Evolutionary conservation across 495 filamentous ascomycete genomes (phyloP).

Genomic region (Podospora conica): DNA sequence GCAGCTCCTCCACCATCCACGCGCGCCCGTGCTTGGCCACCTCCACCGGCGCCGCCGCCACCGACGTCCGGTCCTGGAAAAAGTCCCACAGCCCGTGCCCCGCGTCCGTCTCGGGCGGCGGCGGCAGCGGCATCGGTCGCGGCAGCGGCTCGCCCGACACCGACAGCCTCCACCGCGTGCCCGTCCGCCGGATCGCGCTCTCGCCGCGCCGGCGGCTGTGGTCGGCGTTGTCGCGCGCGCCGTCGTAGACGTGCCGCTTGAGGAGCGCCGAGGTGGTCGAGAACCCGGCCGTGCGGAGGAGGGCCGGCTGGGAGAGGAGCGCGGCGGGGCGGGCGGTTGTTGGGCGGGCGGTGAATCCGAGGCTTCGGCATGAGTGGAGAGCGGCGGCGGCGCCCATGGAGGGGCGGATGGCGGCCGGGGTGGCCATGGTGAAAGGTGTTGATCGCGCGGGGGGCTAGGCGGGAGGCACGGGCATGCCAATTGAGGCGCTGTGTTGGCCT

Average conservation of each 20-base stretch:
- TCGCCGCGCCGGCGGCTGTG: constrained; percentile 69
- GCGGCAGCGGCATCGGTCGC: constrained; percentile 56
- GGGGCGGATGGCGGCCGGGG: constrained; percentile 39
- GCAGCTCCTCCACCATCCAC: constrained; percentile 85
- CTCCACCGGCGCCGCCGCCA: constrained; percentile 62
- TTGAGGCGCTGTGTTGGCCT: background rate
- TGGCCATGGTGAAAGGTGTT: constrained; percentile 31
- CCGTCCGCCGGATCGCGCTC: constrained; percentile 69
- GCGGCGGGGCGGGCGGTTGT: background rate
- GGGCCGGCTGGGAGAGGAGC: background rate
- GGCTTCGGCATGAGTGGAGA: constrained; percentile 11
- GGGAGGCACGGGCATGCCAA: background rate
- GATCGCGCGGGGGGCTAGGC: background rate
- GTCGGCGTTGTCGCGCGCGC: constrained; percentile 47
- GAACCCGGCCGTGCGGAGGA: constrained; percentile 21
- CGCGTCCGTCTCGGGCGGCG: constrained; percentile 50
- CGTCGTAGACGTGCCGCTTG: constrained; percentile 31
- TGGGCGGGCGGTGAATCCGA: background rate
- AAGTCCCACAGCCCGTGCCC: constrained; percentile 94
- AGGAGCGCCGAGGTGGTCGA: constrained; percentile 33
- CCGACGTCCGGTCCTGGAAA: constrained; percentile 61
- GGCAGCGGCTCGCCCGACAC: constrained; percentile 69
- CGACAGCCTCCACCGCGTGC: constrained; percentile 61
- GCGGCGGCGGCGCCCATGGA: constrained; percentile 28
- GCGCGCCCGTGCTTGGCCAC: constrained; percentile 63